Conservation (phyloP, 2,329 filamentous ascomycete species). For the Macrophomina phaseolina region DNA sequence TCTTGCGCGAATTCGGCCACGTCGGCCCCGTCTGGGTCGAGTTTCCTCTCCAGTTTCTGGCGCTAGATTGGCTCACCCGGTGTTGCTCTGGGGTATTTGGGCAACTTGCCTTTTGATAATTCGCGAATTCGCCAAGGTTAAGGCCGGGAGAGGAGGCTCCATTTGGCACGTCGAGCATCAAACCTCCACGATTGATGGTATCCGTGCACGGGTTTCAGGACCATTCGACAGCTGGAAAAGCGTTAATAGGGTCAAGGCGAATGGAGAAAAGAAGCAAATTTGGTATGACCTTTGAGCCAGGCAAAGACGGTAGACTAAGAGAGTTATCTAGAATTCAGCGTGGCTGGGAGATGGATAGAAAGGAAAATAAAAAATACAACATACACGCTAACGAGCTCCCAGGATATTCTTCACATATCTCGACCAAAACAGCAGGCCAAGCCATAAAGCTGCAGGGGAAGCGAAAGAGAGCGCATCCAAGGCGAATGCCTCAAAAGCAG, state of each 20-base stretch:
- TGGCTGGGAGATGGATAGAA: not conserved
- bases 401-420: slow-evolving; percentile 24
- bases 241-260: not conserved
- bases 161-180: slow-evolving; percentile 14
- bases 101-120: not conserved
- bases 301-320: slow-evolving; percentile 15
- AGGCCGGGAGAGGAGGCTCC: not conserved
- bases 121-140: not conserved
- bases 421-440: slow-evolving; percentile 21
- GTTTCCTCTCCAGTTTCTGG: slow-evolving; percentile 41
- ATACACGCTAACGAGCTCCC: not conserved
- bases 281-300: not conserved
- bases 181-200: not conserved
- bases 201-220: not conserved
- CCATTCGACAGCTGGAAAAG: not conserved
- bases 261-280: not conserved
- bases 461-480: not conserved
- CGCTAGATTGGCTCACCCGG: slow-evolving; percentile 4
- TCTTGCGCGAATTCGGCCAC: slow-evolving; percentile 52
- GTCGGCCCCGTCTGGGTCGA: slow-evolving; percentile 13
- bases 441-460: not conserved
- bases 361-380: not conserved
- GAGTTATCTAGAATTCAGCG: not conserved
- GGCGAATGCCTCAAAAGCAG: not conserved
- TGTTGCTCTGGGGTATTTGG: not conserved